Evolutionary conservation across 1,284 basidiomycete genomes (phyloP).

Genomic region (Puccinia novopanici): DNA sequence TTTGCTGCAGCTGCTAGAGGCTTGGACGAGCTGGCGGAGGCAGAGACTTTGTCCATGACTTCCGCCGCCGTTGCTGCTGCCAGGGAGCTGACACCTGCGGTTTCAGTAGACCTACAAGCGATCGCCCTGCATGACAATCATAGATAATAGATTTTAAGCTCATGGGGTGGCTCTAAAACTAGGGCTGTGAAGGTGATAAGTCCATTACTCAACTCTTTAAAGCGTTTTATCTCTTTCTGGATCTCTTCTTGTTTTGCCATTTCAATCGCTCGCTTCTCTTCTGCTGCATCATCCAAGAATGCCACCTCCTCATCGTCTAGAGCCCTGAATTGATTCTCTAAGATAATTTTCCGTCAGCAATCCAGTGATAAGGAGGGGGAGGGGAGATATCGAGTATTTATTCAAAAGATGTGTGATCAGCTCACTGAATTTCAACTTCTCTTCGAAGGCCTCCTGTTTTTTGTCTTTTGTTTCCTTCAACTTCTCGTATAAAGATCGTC

Average conservation of each 20-base stretch:
- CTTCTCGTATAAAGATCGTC: constrained; percentile 48
- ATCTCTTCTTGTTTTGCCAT: constrained; percentile 38
- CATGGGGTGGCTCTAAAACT: too few relatives aligned
- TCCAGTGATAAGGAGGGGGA: background rate
- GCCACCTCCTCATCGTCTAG: constrained; percentile 49
- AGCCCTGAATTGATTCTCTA: constrained; percentile 50
- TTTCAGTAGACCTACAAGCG: constrained; percentile 18
- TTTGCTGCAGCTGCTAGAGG: background rate
- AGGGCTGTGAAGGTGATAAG: too few relatives aligned
- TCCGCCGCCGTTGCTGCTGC: background rate
- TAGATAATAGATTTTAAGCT: background rate
- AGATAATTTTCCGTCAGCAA: background rate
- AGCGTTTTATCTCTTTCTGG: constrained; percentile 36
- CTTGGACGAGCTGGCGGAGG: background rate
- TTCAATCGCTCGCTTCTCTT: constrained; percentile 36
- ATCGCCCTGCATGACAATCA: constrained; percentile 22
- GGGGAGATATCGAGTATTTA: background rate
- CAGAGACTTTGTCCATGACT: background rate
- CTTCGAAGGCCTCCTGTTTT: constrained; percentile 50
- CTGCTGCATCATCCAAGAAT: constrained; percentile 48
- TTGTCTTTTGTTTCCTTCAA: constrained; percentile 49
- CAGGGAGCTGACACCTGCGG: background rate
- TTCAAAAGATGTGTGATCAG: background rate
- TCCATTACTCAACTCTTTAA: constrained; percentile 43
- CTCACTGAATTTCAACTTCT: constrained; percentile 48